Conservation (phyloP, 768 basidiomycete genomes). For the Hygrophoropsis aurantiaca region DNA sequence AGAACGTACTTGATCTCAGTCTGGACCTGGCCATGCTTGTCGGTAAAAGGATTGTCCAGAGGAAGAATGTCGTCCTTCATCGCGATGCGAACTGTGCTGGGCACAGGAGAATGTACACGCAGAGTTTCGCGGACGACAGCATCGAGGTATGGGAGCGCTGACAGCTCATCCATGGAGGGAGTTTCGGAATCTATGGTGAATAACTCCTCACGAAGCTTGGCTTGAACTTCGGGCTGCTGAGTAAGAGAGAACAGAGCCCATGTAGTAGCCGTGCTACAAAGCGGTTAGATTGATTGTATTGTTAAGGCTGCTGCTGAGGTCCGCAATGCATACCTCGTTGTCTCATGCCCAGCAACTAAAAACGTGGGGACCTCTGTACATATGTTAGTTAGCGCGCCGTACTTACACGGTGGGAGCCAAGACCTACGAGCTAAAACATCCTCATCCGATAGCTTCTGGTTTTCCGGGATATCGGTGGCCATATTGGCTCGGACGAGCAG, state of each 20-base stretch:
- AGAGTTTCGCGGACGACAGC: slow-evolving; percentile 59
- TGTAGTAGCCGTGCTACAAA: slow-evolving; percentile 37
- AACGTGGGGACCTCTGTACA: slow-evolving; percentile 59
- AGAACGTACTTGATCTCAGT: slow-evolving; percentile 37
- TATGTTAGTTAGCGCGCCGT: background rate
- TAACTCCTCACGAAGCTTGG: slow-evolving; percentile 59
- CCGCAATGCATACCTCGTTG: slow-evolving; percentile 40
- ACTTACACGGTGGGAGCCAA: background rate
- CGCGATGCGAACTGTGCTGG: slow-evolving; percentile 41
- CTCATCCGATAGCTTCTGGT: slow-evolving; percentile 56
- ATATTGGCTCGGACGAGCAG: slow-evolving; percentile 65
- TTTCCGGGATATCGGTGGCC: slow-evolving; percentile 54
- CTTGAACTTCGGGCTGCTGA: slow-evolving; percentile 47
- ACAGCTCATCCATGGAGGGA: slow-evolving; percentile 70
- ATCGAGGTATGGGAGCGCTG: slow-evolving; percentile 70
- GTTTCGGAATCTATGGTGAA: slow-evolving; percentile 49
- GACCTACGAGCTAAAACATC: slow-evolving; percentile 60
- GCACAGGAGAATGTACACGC: slow-evolving; percentile 54
- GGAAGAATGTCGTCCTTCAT: slow-evolving; percentile 55
- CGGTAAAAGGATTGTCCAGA: slow-evolving; percentile 43
- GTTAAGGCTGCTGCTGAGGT: background rate
- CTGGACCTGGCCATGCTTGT: slow-evolving; percentile 40
- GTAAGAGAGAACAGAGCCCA: slow-evolving; percentile 64
- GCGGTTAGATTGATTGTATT: background rate
- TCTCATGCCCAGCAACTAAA: slow-evolving; percentile 60